Evolutionary conservation across 75 land plant species (phyloP), one percentile per base, ranked within the genome.

Genomic region (Cunninghamia lanceolata): DNA sequence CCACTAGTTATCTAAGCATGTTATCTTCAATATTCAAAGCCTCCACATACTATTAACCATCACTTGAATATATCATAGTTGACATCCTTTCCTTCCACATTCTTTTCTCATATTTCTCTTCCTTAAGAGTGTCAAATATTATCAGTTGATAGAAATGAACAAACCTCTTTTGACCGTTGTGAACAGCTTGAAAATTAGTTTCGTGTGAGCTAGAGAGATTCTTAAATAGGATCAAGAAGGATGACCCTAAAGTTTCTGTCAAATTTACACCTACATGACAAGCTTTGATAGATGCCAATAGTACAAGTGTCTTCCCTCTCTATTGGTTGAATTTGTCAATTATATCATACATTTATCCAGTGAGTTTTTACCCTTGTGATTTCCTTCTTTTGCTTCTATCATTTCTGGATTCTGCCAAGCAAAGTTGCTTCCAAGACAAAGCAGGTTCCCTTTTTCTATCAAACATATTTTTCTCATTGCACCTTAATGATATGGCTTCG

Each of bases 171-270:
- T 98, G 99, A 13, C 99, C 99, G 28, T 93, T 91, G 19, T 96
- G 87, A 84, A 95, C 96, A 4, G 98, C 99, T 63, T 98, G 83
- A 53, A 94, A 92, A 50, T 94, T 90, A 0, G 99, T 98, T 83
- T 98, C 98, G 90, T 92, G 93, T 36, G 91, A 88, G 84, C 91
- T 90, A 0, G 99, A 89, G 30, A 96, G 99, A 85, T 98, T 98
- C 98, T n/a, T 98, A 98, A 34, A 90, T 91, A 14, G 94, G 90
- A 81, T 98, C 99, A 45, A 98, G 40, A 38, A 98, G 66, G 15
- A 98, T 91, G 30, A 96, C 95, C 50, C 99, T 85, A 98, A 98
- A 73, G 98, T 98, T 50, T 95, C 99, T 19, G 93, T 92, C 63
- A 98, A 89, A 88, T 89, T 95, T 1, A 98, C 91, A 16, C 98